Evolutionary conservation across 768 basidiomycete species (phyloP), one percentile per base, ranked within the genome.

Genomic region (Clavulina sp.): DNA sequence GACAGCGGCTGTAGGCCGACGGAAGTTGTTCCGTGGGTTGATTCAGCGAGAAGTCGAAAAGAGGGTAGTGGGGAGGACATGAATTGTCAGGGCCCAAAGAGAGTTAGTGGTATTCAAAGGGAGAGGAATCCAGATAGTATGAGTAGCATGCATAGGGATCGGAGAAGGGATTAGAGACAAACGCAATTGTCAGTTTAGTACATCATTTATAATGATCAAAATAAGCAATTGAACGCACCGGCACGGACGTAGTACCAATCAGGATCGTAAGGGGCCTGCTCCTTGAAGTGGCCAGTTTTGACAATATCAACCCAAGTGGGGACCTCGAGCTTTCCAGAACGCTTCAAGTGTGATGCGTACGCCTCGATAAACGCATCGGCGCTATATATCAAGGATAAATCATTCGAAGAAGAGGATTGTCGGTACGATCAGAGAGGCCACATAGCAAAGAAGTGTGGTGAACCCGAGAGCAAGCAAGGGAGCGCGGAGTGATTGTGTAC

Each of bases 221-320:
- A 19, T 7, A 32, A 19, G 23, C 21, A 38, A n/a, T 19, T 34
- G 30, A 24, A 76, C 80, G 65, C 63, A 95, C 92, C 92, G 70
- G 93, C 86, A 63, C 95, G 88, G 66, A 93, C 75, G 71, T 97
- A 99, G 77, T 80, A 99, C 95, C 95, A 99, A 69, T 99, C 95
- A 40, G 88, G 85, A 70, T 97, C 89, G 71, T 96, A 96, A 51
- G 95, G 95, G 50, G 92, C 93, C 55, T 95, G 86, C 71, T 99
- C 95, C 70, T 97, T 97, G 77, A 74, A 91, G 54, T 84, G 72
- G 66, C 87, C 93, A 56, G 95, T 99, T 76, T 99, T 99, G 66
- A 99, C 95, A 61, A 96, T 72, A 68, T 95, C 93, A 56, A 86
- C 93, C 93, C 93, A 97, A 69, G 79, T 81, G 60, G 93, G 93